phyloP scores from a whole-genome alignment of 2,329 filamentous ascomycete genomes.

The Paracorniculantispora psalliotae region DNA sequence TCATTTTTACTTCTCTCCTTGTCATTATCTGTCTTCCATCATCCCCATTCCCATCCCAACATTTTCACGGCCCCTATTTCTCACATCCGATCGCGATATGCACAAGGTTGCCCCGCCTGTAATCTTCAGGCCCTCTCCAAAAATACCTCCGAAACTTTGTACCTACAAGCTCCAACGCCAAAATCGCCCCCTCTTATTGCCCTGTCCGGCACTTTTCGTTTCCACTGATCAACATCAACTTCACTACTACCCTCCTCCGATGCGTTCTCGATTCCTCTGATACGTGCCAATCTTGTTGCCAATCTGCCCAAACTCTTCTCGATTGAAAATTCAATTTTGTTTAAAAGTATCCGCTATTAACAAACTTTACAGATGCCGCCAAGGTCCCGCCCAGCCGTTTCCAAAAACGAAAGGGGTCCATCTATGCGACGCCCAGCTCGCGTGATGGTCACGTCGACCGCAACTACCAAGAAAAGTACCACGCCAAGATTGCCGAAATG shows the following conservation, averaged over 20 bases:
- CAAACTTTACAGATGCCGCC: constrained; percentile 47
- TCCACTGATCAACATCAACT: background rate
- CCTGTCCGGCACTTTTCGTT: no score
- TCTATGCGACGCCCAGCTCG: constrained; percentile 60
- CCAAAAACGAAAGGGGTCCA: constrained; percentile 65
- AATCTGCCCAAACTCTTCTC: background rate
- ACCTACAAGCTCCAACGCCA: no score
- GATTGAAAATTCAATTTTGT: background rate
- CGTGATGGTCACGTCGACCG: constrained; percentile 60
- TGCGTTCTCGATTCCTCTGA: background rate
- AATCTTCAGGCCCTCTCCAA: no score
- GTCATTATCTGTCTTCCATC: background rate
- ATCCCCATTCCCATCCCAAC: no score
- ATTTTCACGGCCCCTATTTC: no score
- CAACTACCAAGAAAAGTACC: constrained; percentile 55
- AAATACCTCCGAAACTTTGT: no score
- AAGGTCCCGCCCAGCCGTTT: constrained; percentile 64
- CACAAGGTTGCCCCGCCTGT: background rate
- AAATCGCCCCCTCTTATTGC: no score
- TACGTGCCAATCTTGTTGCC: background rate
- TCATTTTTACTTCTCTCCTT: no score
- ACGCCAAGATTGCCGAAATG: constrained; percentile 54
- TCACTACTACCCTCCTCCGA: background rate
- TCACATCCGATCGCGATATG: no score
- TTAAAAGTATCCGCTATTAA: background rate